Base-by-base conservation (phyloP, 2,329 filamentous ascomycete genomes). In the Talaromyces sp. region DNA sequence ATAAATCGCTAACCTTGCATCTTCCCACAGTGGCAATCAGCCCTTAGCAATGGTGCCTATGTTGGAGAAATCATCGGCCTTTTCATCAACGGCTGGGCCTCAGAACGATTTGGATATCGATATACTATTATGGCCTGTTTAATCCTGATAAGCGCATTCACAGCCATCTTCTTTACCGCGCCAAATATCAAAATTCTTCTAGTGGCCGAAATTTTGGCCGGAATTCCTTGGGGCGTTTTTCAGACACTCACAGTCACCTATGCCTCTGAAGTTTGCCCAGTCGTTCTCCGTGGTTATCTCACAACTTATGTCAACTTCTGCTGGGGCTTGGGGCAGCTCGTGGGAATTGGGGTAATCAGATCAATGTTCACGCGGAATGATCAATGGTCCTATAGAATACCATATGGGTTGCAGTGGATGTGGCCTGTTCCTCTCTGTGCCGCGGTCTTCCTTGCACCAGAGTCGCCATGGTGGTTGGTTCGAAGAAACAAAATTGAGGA, bases 391-490 rank as follows among this genome's bases (percentile, higher is more conserved):
- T 83, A 82, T 68, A 73, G 79, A 1, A 82, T 83, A 61, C 81
- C 81, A 1, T 83, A 81, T 63, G 78, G 76, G 7, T 65, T 83
- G 12, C 81, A 83, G 65, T 82, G 81, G 81, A 81, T 82, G 74
- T 83, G 80, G 81, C 81, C 81, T 1, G 65, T 81, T 47, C 81
- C 81, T 2, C 72, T 83, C 4, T 70, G 80, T 33, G 69, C 82
- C 59, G 80, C 76, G 2, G 77, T 82, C 28, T 70, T 71, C 28
- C 67, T 82, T 34, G 81, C 81, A 1, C 81, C 81, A 1, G 81
- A 83, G 66, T 82, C 79, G 2, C 81, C 81, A 0, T 82, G 79
- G 80, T 82, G 79, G 80, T 71, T 82, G 27, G 78, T 83, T n/a
- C 72, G 80, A 10, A 78, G 75, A 64, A 78, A 76, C 6, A 73